A percentile compares a stretch with the other conserved stretches of the same genome.
Evolutionary conservation across 805 yeast genomes (phyloP).

Genomic region (Jamesozyma lodderae): DNA sequence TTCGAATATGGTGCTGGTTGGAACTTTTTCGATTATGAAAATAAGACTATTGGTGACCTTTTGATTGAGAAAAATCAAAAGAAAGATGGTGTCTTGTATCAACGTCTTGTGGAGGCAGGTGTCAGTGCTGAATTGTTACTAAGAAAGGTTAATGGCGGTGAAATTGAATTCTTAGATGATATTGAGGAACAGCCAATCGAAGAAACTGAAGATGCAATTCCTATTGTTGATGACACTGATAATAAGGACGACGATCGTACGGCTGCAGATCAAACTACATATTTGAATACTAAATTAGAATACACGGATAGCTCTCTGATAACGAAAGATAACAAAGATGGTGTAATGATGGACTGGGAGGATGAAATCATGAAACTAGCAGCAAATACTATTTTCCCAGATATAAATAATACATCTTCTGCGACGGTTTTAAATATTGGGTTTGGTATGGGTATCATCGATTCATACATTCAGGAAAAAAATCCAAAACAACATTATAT

Average conservation of each 20-base stretch:
- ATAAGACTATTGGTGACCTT: slow-evolving; percentile 81
- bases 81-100: slow-evolving; percentile 36
- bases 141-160: slow-evolving; percentile 58
- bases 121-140: slow-evolving; percentile 79
- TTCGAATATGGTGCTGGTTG: slow-evolving; percentile 89
- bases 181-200: slow-evolving; percentile 21
- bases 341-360: slow-evolving; percentile 99
- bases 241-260: slow-evolving; percentile 48
- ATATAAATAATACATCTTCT: slow-evolving; percentile 22
- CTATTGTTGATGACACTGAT: slow-evolving; percentile 26
- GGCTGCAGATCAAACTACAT: slow-evolving; percentile 55
- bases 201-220: slow-evolving; percentile 52
- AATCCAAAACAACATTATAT: slow-evolving; percentile 59
- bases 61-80: slow-evolving; percentile 43
- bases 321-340: slow-evolving; percentile 68
- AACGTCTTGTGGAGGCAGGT: slow-evolving; percentile 66
- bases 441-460: slow-evolving; percentile 96
- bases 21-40: slow-evolving; percentile 64
- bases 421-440: slow-evolving; percentile 72
- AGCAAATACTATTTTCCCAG: slow-evolving; percentile 52
- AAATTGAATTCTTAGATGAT: slow-evolving; percentile 48
- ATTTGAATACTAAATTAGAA: slow-evolving; percentile 54
- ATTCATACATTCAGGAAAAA: slow-evolving; percentile 54
- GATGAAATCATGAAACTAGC: slow-evolving; percentile 71
- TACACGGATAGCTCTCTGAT: slow-evolving; percentile 59